Evolutionary conservation across 2,329 filamentous ascomycete genomes (phyloP).

Genomic region (Talaromyces sp.): DNA sequence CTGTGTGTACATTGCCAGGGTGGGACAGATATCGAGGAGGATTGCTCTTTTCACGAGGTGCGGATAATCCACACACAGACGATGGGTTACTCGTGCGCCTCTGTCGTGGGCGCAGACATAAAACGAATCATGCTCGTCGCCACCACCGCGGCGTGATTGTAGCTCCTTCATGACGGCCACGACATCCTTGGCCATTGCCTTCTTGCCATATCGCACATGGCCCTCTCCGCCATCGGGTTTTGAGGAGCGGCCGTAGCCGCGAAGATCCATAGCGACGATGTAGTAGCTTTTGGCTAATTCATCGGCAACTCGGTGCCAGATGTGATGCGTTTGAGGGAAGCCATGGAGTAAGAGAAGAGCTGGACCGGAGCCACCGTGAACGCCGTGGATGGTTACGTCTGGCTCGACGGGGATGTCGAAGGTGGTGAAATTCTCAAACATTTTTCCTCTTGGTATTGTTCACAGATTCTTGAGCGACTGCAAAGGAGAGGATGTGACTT

Average conservation of each 20-base stretch:
- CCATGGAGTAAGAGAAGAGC: conserved; percentile 51
- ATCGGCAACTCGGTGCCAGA: conserved; percentile 50
- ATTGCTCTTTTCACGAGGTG: conserved; percentile 42
- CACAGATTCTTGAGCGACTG: too few species aligned
- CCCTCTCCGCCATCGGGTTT: conserved; percentile 36
- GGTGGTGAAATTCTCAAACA: conserved; percentile 11
- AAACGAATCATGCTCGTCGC: conserved; percentile 40
- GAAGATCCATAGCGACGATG: conserved; percentile 48
- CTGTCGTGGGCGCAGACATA: conserved; percentile 56
- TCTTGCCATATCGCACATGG: conserved; percentile 45
- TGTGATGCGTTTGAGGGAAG: conserved; percentile 52
- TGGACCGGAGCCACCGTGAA: conserved; percentile 37
- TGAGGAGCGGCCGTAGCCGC: conserved; percentile 52
- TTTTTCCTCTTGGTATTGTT: not conserved
- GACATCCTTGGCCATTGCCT: conserved; percentile 49
- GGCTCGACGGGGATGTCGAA: conserved; percentile 29
- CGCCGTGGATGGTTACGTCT: conserved; percentile 45
- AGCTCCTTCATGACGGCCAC: conserved; percentile 43
- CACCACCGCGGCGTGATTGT: conserved; percentile 26
- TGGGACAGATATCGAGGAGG: conserved; percentile 54
- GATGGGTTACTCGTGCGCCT: conserved; percentile 55
- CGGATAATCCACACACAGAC: conserved; percentile 49
- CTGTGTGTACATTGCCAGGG: conserved; percentile 51
- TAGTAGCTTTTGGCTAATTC: conserved; percentile 41
- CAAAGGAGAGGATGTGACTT: not conserved